Evolutionary conservation across 208 protist genomes (phyloP).

Genomic region (Leptomonas seymouri): DNA sequence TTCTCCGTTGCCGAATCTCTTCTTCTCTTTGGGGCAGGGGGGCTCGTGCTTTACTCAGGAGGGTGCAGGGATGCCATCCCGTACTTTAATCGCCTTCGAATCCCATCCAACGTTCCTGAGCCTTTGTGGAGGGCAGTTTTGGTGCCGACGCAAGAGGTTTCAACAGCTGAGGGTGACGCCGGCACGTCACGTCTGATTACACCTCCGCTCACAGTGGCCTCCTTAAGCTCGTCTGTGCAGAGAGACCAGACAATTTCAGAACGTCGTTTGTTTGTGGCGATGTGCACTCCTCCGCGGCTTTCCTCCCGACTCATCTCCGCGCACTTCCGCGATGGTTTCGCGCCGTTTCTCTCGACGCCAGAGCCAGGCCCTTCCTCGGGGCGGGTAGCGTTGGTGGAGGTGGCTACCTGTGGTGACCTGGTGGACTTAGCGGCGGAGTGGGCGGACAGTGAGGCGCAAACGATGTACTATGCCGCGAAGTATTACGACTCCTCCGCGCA

Average conservation of each 20-base stretch:
- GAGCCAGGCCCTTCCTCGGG: not conserved
- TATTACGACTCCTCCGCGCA: constrained; percentile 54
- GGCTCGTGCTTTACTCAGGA: constrained; percentile 59
- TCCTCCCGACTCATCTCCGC: constrained; percentile 18
- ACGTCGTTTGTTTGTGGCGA: constrained; percentile 17
- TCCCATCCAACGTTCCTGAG: constrained; percentile 23
- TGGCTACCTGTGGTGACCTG: constrained; percentile 32
- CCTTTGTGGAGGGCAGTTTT: constrained; percentile 21
- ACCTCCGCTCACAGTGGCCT: not conserved
- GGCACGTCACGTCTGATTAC: not conserved
- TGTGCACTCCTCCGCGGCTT: constrained; percentile 30
- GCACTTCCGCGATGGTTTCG: constrained; percentile 7
- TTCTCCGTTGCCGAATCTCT: constrained; percentile 41
- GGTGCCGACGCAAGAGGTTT: not conserved
- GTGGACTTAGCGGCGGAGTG: constrained; percentile 60
- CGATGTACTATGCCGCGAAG: constrained; percentile 61
- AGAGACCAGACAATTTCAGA: not conserved
- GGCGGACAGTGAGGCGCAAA: constrained; percentile 55
- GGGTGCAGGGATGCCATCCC: constrained; percentile 18
- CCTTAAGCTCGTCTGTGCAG: constrained; percentile 2
- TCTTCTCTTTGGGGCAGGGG: constrained; percentile 45
- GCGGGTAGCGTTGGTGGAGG: constrained; percentile 16
- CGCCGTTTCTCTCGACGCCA: constrained; percentile 4
- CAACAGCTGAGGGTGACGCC: not conserved
- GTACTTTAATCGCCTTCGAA: constrained; percentile 60